Evolutionary conservation across 345 rosid species (phyloP), one percentile per base, ranked within the genome.

Genomic region (Cardamine chenopodiifolia): DNA sequence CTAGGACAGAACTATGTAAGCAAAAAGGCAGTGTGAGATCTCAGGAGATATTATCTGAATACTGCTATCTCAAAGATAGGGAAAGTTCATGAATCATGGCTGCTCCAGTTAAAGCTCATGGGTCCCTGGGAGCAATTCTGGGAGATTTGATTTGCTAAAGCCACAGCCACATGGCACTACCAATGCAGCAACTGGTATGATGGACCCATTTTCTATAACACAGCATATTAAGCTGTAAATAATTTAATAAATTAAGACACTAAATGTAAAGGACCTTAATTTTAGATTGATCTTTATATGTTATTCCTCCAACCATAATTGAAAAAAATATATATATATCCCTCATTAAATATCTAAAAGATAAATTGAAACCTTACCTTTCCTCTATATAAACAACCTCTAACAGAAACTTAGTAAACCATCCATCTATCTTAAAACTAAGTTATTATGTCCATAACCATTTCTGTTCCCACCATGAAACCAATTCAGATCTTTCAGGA

Each of bases 91-190:
- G 9, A 44, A 44, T 44, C 18, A 44, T 13, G 71, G 71, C 53
- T 77, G 53, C 76, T 63, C 12, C 71, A 34, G 59, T 18, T 55
- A 47, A 76, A 47, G 45, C 71, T 70, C 66, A 70, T 70, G 80
- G 76, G 80, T 55, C 80, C 80, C 75, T 70, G 17, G 45, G 49
- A 70, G 80, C 76, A 77, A 77, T 70, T 70, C 62, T 47, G 13
- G 12, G 60, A 56, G 44, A 64, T 70, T 48, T 77, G 67, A 77
- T 77, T 77, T 63, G 80, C 71, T 56, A 63, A 62, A 64, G 75
- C 70, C 75, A 77, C 52, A 55, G 66, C 80, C 80, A 77, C 72
- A 64, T 77, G 80, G 76, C 76, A 77, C 37, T 64, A 56, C 61
- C 54, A 77, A 25, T 39, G 62, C 67, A 64, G 42, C 52, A 70